phyloP scores from a whole-genome alignment of 768 basidiomycete genomes.

The Mycena galopus region DNA sequence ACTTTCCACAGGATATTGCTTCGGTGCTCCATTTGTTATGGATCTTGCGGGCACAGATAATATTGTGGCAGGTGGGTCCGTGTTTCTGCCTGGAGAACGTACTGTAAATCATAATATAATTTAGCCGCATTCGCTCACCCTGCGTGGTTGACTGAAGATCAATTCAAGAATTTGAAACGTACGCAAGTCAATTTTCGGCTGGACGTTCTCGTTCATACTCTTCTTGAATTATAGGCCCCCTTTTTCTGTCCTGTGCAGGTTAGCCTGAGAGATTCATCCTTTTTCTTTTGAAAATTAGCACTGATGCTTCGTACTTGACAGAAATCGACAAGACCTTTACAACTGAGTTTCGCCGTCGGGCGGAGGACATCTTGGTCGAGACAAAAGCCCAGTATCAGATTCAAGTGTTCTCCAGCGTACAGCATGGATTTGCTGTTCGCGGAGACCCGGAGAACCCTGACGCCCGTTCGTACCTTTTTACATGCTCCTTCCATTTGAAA shows the following conservation, averaged over 20 bases:
- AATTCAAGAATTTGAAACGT: conserved; percentile 65
- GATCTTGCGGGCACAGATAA: conserved; percentile 60
- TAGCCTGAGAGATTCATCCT: not conserved
- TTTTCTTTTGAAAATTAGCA: not conserved
- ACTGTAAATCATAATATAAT: not conserved
- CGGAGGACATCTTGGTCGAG: conserved; percentile 68
- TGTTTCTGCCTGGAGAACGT: not conserved
- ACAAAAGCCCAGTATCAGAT: conserved; percentile 66
- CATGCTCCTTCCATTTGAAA: too few relatives aligned
- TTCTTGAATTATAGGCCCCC: conserved; percentile 54
- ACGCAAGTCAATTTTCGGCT: conserved; percentile 28
- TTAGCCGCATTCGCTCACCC: conserved; percentile 73
- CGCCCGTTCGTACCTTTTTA: conserved; percentile 27
- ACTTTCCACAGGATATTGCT: conserved; percentile 63
- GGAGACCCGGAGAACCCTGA: conserved; percentile 57
- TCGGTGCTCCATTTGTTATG: conserved; percentile 67
- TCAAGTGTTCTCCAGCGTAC: conserved; percentile 66
- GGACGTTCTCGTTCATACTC: not conserved
- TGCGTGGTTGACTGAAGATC: conserved; percentile 58
- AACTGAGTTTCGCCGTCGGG: conserved; percentile 61
- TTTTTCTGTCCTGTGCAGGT: conserved; percentile 71
- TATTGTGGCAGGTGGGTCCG: conserved; percentile 59
- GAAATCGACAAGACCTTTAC: conserved; percentile 72
- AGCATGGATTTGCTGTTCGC: conserved; percentile 64
- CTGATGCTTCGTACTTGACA: conserved; percentile 32